Evolutionary conservation across 208 protist species (phyloP), one percentile per base, ranked within the genome.

Genomic region (Leishmania guyanensis): DNA sequence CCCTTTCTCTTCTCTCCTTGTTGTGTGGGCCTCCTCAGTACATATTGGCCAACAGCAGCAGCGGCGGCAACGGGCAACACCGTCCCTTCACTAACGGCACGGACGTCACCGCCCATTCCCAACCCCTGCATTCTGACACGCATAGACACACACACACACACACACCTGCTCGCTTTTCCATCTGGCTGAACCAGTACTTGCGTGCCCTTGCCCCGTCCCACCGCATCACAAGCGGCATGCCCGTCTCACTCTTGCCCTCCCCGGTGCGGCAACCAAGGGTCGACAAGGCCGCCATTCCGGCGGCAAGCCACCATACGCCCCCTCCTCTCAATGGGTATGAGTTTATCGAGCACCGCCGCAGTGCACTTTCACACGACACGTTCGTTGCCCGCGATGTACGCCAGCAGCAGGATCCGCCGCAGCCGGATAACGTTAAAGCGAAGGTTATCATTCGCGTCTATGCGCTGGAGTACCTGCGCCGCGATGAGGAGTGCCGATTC

Each of bases 391-490:
- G 50, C 17, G 17, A 82, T 36, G 33, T 50, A 43, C 16, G 36
- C 16, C 50, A 48, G 71, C 48, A 60, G 39, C 66, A 43, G 3
- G 46, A 73, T 51, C 39, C 69, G 46, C 36, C 56, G 17, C 16
- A 70, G 39, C 56, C 26, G n/a, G 48, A 66, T 17, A 16, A 16
- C 78, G 78, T 43, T 17, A 70, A 85, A 33, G 71, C 75, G 56
- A 87, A 91, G 39, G 86, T 92, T 20, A 81, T 92, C 22, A 85
- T 95, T 29, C 89, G 92, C 14, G 88, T 95, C 8, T 94, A 92
- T 80, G 87, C 93, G 17, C 73, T 95, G 4, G 92, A 90, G 51
- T 88, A 86, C 48, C 77, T 97, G 58, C 84, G 85, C 14, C 53
- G 75, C 10, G 82, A 94, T 62, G 84, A 90, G 36, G 76, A 85